Conservation (phyloP, 2,329 filamentous ascomycete species). For the Chrysoporthe deuterocubensis region DNA sequence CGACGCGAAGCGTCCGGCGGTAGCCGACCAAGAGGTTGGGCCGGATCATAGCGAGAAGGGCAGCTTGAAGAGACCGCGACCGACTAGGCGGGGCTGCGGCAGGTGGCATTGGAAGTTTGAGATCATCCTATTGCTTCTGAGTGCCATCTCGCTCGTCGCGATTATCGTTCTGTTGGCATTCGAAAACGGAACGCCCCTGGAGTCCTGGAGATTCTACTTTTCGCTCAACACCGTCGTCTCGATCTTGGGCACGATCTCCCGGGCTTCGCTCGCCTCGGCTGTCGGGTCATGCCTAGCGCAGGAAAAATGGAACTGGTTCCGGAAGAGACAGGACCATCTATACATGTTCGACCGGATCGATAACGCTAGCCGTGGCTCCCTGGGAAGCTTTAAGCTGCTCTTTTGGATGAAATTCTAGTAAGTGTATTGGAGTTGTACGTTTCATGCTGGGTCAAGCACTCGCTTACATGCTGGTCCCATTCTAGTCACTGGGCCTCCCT, state of each 20-base stretch:
- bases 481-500: slow-evolving; percentile 1
- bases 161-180: not conserved
- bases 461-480: not conserved
- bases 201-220: not conserved
- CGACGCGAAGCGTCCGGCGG: not conserved
- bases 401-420: not conserved
- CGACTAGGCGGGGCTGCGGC: not conserved
- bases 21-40: not conserved
- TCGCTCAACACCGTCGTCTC: slow-evolving; percentile 2
- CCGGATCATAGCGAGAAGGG: not conserved
- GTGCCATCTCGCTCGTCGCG: not conserved
- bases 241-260: not conserved
- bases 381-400: not conserved
- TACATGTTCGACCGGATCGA: slow-evolving; percentile 3
- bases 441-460: not conserved
- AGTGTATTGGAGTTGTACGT: not conserved
- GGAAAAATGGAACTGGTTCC: slow-evolving; percentile 13
- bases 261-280: slow-evolving; percentile 5
- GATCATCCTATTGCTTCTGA: not conserved
- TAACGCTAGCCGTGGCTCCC: not conserved
- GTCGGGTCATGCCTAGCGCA: slow-evolving; percentile 5
- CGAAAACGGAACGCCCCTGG: not conserved
- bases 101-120: not conserved
- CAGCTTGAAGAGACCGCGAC: not conserved
- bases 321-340: slow-evolving; percentile 3